These are phyloP conservation scores for Phalaenopsis equestris DNA, from an alignment of 106 monocot species.

Conservation along the genomic window DNA sequence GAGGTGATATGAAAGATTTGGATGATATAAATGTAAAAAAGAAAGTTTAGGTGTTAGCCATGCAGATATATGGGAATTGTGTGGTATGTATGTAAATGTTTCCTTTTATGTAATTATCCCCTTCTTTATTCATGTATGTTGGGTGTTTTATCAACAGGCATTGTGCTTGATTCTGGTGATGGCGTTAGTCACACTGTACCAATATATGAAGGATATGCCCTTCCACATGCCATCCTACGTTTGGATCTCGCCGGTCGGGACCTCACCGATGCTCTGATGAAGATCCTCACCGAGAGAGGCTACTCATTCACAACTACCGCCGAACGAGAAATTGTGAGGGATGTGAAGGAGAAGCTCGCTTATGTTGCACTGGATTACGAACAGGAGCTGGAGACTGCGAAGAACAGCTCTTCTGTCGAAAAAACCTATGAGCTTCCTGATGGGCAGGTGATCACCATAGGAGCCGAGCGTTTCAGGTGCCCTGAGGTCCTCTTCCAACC, in stretches of 20 bases:
- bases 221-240: conserved; percentile 22
- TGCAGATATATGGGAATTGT: too few species aligned
- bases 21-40: too few species aligned
- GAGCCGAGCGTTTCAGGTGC: conserved; percentile 23
- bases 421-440: conserved; percentile 24
- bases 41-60: too few species aligned
- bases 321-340: conserved; percentile 24
- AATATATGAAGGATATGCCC: conserved; percentile 25
- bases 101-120: background rate
- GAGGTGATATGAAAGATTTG: too few species aligned
- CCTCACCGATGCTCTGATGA: conserved; percentile 23
- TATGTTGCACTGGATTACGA: conserved; percentile 24
- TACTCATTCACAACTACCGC: conserved; percentile 23
- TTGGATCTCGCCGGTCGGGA: conserved; percentile 22
- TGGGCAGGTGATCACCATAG: conserved; percentile 24
- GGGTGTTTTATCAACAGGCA: conserved; percentile 8
- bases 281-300: conserved; percentile 24
- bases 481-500: conserved; percentile 26
- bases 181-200: conserved; percentile 28
- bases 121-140: background rate
- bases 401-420: conserved; percentile 23
- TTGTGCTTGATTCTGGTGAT: conserved; percentile 27
- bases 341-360: conserved; percentile 28
- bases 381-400: conserved; percentile 24
- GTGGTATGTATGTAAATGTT: too few species aligned